A percentile compares a stretch with the other conserved stretches of the same genome.
Evolutionary conservation across 345 rosid genomes (phyloP).

Genomic region (Euphorbia pulcherrima): DNA sequence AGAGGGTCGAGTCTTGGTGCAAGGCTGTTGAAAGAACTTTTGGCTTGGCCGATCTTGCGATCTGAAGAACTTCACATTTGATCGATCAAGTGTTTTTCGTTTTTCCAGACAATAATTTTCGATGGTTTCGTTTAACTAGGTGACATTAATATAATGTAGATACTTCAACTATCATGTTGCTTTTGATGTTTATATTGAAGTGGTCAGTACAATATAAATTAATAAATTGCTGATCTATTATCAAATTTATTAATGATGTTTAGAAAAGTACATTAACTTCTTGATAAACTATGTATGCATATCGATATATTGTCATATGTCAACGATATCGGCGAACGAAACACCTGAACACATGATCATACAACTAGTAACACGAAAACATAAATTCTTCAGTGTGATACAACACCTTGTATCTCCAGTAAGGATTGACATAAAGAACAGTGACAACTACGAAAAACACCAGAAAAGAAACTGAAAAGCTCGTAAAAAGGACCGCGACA

Average conservation of each 20-base stretch:
- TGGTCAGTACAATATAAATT: neutral
- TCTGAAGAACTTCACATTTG: constrained; percentile 21
- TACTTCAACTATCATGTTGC: neutral
- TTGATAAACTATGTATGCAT: too few species aligned
- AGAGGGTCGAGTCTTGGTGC: constrained; percentile 77
- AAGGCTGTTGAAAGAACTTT: constrained; percentile 79
- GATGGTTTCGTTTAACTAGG: neutral
- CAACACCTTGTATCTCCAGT: too few species aligned
- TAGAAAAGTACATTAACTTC: too few species aligned
- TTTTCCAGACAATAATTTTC: neutral
- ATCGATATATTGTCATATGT: too few species aligned
- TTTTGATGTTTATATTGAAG: neutral
- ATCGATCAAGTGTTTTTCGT: neutral
- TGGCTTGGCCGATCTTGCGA: constrained; percentile 65
- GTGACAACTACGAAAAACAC: too few species aligned
- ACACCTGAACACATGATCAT: too few species aligned
- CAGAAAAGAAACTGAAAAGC: too few species aligned
- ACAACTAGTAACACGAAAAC: too few species aligned
- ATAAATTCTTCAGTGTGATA: too few species aligned
- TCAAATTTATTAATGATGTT: neutral
- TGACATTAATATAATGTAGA: neutral
- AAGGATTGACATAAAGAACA: too few species aligned
- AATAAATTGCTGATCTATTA: constrained; percentile 3
- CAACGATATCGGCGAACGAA: neutral
- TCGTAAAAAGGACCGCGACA: too few species aligned